A percentile compares a stretch with the other conserved stretches of the same genome.
Evolutionary conservation across 257 asterid species (phyloP).

Genomic region (Handroanthus guayacan): DNA sequence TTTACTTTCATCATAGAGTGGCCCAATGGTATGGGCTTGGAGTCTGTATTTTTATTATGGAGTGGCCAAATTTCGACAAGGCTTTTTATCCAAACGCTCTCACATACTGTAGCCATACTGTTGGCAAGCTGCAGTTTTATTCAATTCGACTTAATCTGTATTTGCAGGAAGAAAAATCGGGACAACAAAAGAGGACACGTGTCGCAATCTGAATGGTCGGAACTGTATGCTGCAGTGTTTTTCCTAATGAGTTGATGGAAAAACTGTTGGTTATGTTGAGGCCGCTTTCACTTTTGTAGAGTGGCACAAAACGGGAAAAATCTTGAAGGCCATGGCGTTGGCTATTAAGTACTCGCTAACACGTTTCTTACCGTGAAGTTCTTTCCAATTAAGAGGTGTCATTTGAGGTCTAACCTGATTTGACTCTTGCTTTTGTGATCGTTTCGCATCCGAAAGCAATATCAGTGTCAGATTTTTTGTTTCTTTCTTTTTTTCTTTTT

Average conservation of each 20-base stretch:
- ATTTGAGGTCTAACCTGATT: constrained; percentile 33
- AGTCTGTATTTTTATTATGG: no score
- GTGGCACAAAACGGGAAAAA: background rate
- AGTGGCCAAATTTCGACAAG: no score
- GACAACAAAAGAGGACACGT: background rate
- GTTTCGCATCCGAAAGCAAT: background rate
- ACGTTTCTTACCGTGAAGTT: constrained; percentile 22
- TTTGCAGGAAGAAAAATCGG: background rate
- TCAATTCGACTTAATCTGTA: constrained; percentile 15
- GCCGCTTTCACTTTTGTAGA: background rate
- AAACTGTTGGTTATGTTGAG: constrained; percentile 15
- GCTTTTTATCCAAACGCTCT: background rate
- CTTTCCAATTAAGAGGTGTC: background rate
- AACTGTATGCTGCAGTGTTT: background rate
- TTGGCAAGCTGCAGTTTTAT: background rate
- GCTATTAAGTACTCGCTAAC: background rate
- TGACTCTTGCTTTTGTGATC: constrained; percentile 21
- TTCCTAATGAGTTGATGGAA: background rate
- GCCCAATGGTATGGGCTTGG: no score
- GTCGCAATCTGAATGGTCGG: background rate
- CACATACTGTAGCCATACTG: background rate
- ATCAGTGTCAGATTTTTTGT: background rate
- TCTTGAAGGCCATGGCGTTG: constrained; percentile 18
- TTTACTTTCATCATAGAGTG: no score
- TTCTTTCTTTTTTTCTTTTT: background rate